Conservation (phyloP, 257 asterid genomes). For the Scutellaria baicalensis region DNA sequence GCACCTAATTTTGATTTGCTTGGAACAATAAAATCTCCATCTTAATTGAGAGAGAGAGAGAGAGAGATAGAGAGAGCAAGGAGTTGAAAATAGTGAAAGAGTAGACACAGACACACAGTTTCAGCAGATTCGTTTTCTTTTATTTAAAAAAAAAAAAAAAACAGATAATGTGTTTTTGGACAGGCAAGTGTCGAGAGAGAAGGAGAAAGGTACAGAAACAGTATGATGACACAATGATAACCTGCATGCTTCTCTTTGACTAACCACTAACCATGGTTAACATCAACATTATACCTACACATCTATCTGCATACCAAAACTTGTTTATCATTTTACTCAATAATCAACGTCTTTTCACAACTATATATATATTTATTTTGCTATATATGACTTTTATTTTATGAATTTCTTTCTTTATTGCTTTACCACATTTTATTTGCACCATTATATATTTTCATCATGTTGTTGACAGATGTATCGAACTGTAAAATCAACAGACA, state of each 20-base stretch:
- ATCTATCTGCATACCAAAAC: no score
- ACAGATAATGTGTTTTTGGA: neutral
- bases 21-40: conserved; percentile 42
- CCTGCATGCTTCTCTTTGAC: no score
- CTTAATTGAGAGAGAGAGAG: conserved; percentile 22
- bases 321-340: no score
- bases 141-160: neutral
- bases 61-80: conserved; percentile 24
- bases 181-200: neutral
- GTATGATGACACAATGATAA: conserved; percentile 71
- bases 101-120: conserved; percentile 12
- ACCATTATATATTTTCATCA: no score
- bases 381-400: no score
- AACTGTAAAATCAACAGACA: conserved; percentile 85
- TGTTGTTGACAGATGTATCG: conserved; percentile 74
- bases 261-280: conserved; percentile 27
- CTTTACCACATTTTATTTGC: no score
- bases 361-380: no score
- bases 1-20: conserved; percentile 39
- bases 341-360: no score
- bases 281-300: neutral
- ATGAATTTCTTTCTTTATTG: no score
- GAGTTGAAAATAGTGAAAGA: conserved; percentile 20
- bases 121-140: neutral
- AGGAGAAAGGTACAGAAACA: conserved; percentile 47